Evolutionary conservation across 768 basidiomycete species (phyloP), one percentile per base, ranked within the genome.

Genomic region (Suillus lakei): DNA sequence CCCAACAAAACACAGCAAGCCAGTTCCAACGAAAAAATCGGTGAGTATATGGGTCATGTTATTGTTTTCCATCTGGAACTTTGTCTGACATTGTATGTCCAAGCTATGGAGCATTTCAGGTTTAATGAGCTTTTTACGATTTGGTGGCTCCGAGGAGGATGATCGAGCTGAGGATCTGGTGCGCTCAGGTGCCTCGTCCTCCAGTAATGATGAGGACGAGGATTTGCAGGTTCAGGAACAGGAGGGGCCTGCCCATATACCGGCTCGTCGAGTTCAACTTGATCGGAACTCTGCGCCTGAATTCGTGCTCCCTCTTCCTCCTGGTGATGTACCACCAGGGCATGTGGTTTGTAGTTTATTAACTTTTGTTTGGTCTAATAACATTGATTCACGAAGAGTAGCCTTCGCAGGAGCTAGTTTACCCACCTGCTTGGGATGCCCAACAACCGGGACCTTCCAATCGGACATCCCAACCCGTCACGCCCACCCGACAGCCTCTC

Each of bases 41-140:
- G 86, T 87, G 64, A 64, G 82, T 38, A 44, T 30, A 44, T 48
- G 8, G 9, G 12, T 46, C 44, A 32, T 6, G 32, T 13, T 1
- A 0, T 62, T n/a, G 62, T 62, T 28, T 48, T 59, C 23, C 15
- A 59, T 61, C 67, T 12, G 56, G 5, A 58, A 39, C 56, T 12
- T 58, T 18, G 16, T 18, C 26, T 75, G 55, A 74, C 68, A 44
- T 39, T 43, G 13, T 46, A 62, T 53, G 58, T 32, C 1, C 5
- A 32, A 84, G 80, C 70, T 74, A 26, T 90, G 88, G 88, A 83
- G 82, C 67, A 73, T 89, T 66, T 77, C 83, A 2, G 80, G 80
- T 16, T 69, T 89, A 13, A 71, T 89, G 16, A 82, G 70, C 68
- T 85, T 77, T 68, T 69, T 90, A 28, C 88, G 87, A 16, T 76